A percentile compares a stretch with the other conserved stretches of the same genome.
These are phyloP conservation scores for Drosera spatulata DNA, from an alignment of 179 eudicot genomes.

Conservation along the genomic window DNA sequence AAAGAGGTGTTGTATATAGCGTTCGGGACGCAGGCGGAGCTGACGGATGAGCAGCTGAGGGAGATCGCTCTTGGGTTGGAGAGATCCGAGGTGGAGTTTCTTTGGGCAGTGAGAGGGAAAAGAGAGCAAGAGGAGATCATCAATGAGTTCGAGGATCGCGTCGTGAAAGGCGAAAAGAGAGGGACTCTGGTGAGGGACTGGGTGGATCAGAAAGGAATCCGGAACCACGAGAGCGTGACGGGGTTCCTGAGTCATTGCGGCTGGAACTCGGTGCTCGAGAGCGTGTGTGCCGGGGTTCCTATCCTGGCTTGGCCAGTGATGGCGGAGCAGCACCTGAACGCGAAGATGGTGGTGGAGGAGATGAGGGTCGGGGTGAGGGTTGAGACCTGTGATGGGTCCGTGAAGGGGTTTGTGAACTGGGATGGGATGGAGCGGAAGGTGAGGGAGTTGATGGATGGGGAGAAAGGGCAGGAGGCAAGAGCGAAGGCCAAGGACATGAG, in stretches of 20 bases:
- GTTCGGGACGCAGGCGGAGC: conserved; percentile 50
- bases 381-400: conserved; percentile 26
- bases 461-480: conserved; percentile 23
- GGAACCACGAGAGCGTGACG: conserved; percentile 23
- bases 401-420: conserved; percentile 31
- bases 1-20: conserved; percentile 37
- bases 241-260: conserved; percentile 66
- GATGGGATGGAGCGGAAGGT: conserved; percentile 27
- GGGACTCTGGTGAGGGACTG: conserved; percentile 29
- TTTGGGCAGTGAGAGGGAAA: conserved; percentile 40
- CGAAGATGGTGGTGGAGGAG: conserved; percentile 49
- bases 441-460: conserved; percentile 41
- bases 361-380: conserved; percentile 38
- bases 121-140: conserved; percentile 11
- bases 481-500: conserved; percentile 23
- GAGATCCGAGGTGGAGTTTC: conserved; percentile 27
- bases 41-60: conserved; percentile 25
- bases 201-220: conserved; percentile 46
- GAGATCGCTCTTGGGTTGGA: conserved; percentile 43
- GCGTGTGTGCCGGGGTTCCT: conserved; percentile 40
- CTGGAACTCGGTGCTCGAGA: conserved; percentile 53
- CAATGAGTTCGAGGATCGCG: conserved; percentile 27
- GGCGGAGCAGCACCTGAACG: conserved; percentile 60
- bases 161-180: conserved; percentile 21
- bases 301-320: conserved; percentile 50